phyloP scores from a whole-genome alignment of 23 red algal genomes.

The Pyropia yezoensis region DNA sequence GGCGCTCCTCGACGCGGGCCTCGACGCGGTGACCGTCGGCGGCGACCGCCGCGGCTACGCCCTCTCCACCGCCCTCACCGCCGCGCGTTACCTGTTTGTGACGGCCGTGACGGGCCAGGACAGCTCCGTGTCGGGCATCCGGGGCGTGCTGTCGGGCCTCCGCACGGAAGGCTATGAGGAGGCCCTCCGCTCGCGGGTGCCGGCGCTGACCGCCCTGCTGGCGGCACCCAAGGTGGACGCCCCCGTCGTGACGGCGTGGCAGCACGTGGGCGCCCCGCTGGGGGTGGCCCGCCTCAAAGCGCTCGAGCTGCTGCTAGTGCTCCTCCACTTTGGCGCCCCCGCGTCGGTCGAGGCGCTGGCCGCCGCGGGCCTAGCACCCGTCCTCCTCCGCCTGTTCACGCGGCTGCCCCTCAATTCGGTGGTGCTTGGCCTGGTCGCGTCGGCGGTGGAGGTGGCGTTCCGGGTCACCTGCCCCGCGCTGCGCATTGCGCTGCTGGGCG shows the following conservation, averaged over 20 bases:
- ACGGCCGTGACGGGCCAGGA: slow-evolving; percentile 61
- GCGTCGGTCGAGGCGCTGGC: slow-evolving; percentile 26
- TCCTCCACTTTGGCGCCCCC: slow-evolving; percentile 45
- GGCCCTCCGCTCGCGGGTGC: slow-evolving; percentile 41
- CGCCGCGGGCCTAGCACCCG: slow-evolving; percentile 38
- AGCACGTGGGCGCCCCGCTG: slow-evolving; percentile 36
- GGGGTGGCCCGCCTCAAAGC: slow-evolving; percentile 53
- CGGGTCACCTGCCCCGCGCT: too few relatives aligned
- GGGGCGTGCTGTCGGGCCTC: slow-evolving; percentile 39
- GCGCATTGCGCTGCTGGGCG: too few relatives aligned
- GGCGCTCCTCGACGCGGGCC: slow-evolving; percentile 42
- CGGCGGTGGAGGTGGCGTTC: slow-evolving; percentile 42
- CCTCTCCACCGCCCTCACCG: slow-evolving; percentile 54
- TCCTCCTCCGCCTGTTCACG: slow-evolving; percentile 43
- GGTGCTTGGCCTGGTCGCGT: slow-evolving; percentile 50
- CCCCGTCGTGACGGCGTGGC: slow-evolving; percentile 46
- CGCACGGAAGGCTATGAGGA: slow-evolving; percentile 47
- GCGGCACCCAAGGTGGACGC: neutral
- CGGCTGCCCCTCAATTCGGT: slow-evolving; percentile 42
- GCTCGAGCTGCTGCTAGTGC: slow-evolving; percentile 46
- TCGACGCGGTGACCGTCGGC: slow-evolving; percentile 13
- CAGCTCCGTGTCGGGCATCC: slow-evolving; percentile 49
- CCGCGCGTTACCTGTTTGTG: slow-evolving; percentile 48
- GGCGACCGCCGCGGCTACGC: slow-evolving; percentile 51
- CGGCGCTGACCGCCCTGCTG: slow-evolving; percentile 21